Base-by-base conservation (phyloP, 179 eudicot genomes). In the Sideroxylon spinosum region DNA sequence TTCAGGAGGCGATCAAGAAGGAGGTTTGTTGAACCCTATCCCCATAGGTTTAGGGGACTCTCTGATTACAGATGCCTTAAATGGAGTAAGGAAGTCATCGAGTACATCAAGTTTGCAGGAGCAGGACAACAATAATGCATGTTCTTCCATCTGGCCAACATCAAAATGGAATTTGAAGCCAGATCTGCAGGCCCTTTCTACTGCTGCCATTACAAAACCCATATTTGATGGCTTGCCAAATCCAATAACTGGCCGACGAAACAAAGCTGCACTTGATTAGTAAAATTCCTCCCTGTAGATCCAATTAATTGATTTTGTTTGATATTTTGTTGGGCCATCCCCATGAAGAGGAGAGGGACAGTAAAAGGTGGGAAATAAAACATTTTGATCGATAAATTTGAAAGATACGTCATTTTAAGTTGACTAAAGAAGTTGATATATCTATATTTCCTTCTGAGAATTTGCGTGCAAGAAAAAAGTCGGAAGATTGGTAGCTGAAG, bases 251-350 rank as follows among this genome's bases (percentile, higher is more conserved):
- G 87, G 90, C 78, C 81, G 97, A 62, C 92, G 75, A 86, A 85
- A 85, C 73, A 95, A 95, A 84, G 83, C 95, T 63, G 99, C 99
- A 19, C 89, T 95, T 60, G 99, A 95, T 81, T 95, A 92, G 88
- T 73, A 75, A 28, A 65, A 50, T 83, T 28, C 19, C 50, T 65
- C 67, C 28, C 19, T 28, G 19, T 19, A 14, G 71, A n/a, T 78
- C 44, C 19, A 37, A 37, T 37, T 37, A 37, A 37, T 37, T 37
- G 44, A 37, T 37, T 32, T 32, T 37, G 44, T 37, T 75, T 60
- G 6, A 10, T 59, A 46, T n/a, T 25, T 70, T 46, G 48, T 67
- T 49, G 44, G 81, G 32, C 28, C 68, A 74, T 60, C 32, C 50
- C 60, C 17, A 68, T 67, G 16, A 22, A n/a, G 66, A 26, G 37